Evolutionary conservation across 306 rosid species (phyloP), one percentile per base, ranked within the genome.

Genomic region (Medicago lupulina): DNA sequence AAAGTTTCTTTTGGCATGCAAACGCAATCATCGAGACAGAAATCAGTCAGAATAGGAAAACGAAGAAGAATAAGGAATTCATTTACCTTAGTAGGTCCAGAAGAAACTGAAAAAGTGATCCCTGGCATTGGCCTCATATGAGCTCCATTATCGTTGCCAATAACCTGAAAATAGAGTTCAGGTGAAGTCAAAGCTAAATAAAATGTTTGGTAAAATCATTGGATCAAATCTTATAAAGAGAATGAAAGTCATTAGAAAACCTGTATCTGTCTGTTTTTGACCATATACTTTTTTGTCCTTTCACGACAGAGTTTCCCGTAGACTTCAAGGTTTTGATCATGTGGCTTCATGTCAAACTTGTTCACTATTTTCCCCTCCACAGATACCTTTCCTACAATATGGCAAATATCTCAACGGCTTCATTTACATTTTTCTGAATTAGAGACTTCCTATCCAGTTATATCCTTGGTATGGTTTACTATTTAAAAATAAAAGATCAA

Each of bases 101-200:
- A 72, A 83, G 89, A 72, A 83, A 85, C 63, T 9, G 75, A 28
- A 76, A 85, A 81, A 76, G 75, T 82, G 41, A 76, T 85, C 86
- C 96, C 97, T 25, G 93, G 98, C 96, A 88, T 82, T 41, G 98
- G 97, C 84, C 90, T 88, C 97, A 91, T 93, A 80, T 62, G 86
- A 73, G 81, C 87, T 74, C 98, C 97, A 77, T 67, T 80, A 62
- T 89, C 92, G 67, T 89, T 87, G 59, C 80, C 86, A 41, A 93
- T 88, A 80, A 93, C 92, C 98, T 93, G 86, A 79, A 77, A 77
- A 74, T 31, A 40, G 59, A 80, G 73, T 71, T 68, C 19, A 77
- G 40, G 62, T 70, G 72, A 79, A 80, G 70, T 74, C 67, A 77
- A 31, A 17, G 76, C 76, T 19, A 76, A 28, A 58, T 12, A 12